phyloP scores from a whole-genome alignment of 1,139 yeast genomes.

The Scheffersomyces stambukii region DNA sequence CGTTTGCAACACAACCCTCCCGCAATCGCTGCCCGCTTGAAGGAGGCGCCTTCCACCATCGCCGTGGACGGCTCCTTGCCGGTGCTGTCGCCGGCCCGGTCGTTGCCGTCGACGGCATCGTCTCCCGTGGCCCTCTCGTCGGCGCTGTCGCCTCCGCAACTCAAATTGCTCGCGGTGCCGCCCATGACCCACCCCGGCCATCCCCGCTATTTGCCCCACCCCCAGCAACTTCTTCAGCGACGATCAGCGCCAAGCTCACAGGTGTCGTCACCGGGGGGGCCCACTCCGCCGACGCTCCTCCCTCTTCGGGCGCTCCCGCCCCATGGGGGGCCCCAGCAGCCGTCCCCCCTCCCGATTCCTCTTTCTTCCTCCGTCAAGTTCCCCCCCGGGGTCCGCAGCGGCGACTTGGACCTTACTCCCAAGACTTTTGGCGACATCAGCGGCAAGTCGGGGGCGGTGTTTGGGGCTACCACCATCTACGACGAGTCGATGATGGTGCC shows the following conservation, averaged over 20 bases:
- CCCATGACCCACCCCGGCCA: too few species aligned
- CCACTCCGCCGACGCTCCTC: neutral
- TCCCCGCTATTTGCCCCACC: neutral
- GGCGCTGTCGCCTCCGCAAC: neutral
- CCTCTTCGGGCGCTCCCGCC: neutral
- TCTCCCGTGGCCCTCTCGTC: neutral
- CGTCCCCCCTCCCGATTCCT: constrained; percentile 1
- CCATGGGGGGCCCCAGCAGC: neutral
- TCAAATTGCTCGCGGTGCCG: neutral
- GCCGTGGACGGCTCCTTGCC: too few species aligned
- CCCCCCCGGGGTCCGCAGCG: constrained; percentile 1
- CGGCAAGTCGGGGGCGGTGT: constrained; percentile 4
- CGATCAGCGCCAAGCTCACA: neutral
- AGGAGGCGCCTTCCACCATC: too few species aligned
- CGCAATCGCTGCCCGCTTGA: neutral
- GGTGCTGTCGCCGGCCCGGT: too few species aligned
- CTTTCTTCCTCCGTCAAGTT: neutral
- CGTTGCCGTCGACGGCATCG: too few species aligned
- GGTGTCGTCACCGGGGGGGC: neutral
- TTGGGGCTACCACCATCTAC: constrained; percentile 7
- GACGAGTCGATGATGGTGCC: constrained; percentile 8
- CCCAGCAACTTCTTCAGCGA: constrained; percentile 1
- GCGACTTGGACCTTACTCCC: constrained; percentile 7
- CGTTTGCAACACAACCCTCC: constrained; percentile 4
- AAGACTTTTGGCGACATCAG: constrained; percentile 5